These are phyloP conservation scores for Termitomyces heimii DNA, from an alignment of 768 basidiomycete genomes.

Conservation along the genomic window DNA sequence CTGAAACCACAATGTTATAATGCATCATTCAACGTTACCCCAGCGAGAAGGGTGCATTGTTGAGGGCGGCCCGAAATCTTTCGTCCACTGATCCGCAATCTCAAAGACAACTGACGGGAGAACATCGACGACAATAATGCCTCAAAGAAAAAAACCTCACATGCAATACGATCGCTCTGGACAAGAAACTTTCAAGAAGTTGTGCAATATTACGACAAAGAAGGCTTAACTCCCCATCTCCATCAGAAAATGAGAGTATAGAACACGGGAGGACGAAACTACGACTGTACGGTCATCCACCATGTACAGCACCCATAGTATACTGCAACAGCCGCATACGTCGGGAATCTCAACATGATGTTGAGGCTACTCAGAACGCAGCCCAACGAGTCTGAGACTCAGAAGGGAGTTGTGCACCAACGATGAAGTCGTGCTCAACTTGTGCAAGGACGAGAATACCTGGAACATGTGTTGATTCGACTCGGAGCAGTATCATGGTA, in stretches of 20 bases:
- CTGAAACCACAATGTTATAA: background rate
- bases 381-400: constrained; percentile 3
- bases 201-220: background rate
- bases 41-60: too few species aligned
- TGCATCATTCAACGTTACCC: background rate
- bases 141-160: too few species aligned
- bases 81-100: too few species aligned
- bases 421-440: background rate
- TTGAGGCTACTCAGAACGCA: constrained; percentile 9
- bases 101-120: background rate
- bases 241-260: background rate
- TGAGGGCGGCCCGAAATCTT: too few species aligned
- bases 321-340: background rate
- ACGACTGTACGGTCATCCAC: background rate
- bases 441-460: constrained; percentile 7
- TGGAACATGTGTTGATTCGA: constrained; percentile 15
- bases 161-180: too few species aligned
- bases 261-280: background rate
- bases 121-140: background rate
- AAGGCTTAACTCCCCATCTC: background rate
- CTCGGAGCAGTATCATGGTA: constrained; percentile 9
- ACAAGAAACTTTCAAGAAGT: background rate
- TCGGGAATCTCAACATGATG: constrained; percentile 2
- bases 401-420: constrained; percentile 1
- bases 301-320: background rate